Conservation (phyloP, 257 asterid genomes). For the Forsythia suspensa region DNA sequence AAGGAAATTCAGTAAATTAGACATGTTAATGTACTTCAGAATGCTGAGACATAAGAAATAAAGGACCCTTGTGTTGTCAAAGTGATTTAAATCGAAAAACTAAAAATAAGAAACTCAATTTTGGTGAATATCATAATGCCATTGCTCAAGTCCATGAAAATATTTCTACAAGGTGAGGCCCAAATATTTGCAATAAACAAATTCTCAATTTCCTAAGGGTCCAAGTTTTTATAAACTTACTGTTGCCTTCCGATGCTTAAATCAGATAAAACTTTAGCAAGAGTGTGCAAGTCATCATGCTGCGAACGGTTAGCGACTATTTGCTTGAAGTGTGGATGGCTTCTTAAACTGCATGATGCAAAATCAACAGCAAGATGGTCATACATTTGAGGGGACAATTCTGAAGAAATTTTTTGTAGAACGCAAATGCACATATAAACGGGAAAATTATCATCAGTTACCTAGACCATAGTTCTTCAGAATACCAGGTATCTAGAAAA, state of each 20-base stretch:
- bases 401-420: not conserved
- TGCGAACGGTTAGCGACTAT: slow-evolving; percentile 55
- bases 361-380: slow-evolving; percentile 8
- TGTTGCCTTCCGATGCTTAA: slow-evolving; percentile 85
- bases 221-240: slow-evolving; percentile 49
- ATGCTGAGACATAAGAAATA: not conserved
- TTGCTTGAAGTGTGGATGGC: slow-evolving; percentile 69
- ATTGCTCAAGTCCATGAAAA: not conserved
- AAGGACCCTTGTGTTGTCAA: not conserved
- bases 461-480: slow-evolving; percentile 88
- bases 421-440: not conserved
- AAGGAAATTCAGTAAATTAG: not conserved
- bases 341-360: slow-evolving; percentile 62
- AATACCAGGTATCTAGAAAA: slow-evolving; percentile 77
- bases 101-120: not conserved
- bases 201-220: not conserved
- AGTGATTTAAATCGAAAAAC: not conserved
- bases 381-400: not conserved
- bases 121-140: not conserved
- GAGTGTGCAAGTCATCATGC: slow-evolving; percentile 65
- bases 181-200: not conserved
- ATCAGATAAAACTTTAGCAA: slow-evolving; percentile 67
- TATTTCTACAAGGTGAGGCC: not conserved
- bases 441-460: slow-evolving; percentile 22
- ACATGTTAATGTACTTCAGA: not conserved